A percentile compares a stretch with the other conserved stretches of the same genome.
phyloP scores from a whole-genome alignment of 2,329 filamentous ascomycete genomes.

The Aureobasidium namibiae region DNA sequence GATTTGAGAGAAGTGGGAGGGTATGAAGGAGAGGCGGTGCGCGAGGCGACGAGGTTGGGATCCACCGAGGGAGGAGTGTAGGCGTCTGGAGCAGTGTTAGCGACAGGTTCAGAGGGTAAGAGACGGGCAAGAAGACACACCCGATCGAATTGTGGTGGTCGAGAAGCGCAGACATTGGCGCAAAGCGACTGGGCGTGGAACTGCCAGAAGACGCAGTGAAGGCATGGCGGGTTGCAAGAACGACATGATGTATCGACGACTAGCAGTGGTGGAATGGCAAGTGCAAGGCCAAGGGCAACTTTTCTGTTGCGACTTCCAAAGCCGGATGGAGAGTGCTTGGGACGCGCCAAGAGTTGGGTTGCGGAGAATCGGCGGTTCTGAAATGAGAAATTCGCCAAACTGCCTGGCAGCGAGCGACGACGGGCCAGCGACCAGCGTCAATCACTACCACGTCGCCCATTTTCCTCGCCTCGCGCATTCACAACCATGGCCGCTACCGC shows the following conservation, averaged over 20 bases:
- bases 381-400: constrained; percentile 5
- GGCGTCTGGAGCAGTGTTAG: not conserved
- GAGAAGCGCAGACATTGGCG: constrained; percentile 36
- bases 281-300: too few species aligned
- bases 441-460: not conserved
- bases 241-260: constrained; percentile 6
- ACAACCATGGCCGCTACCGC: constrained; percentile 29
- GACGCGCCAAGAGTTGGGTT: not conserved
- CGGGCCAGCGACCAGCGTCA: constrained; percentile 12
- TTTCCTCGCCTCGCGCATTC: not conserved
- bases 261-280: too few species aligned
- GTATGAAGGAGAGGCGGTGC: constrained; percentile 24
- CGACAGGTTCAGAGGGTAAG: not conserved
- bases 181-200: constrained; percentile 29
- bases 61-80: constrained; percentile 19
- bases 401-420: constrained; percentile 2
- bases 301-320: not conserved
- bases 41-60: constrained; percentile 27
- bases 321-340: not conserved
- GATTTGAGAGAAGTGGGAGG: constrained; percentile 25
- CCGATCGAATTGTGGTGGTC: constrained; percentile 21
- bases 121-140: constrained; percentile 18
- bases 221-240: constrained; percentile 24
- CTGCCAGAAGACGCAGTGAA: constrained; percentile 33
- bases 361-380: not conserved